Evolutionary conservation across 1,284 basidiomycete species (phyloP), one percentile per base, ranked within the genome.

Genomic region (Sanghuangporus sanghuang): DNA sequence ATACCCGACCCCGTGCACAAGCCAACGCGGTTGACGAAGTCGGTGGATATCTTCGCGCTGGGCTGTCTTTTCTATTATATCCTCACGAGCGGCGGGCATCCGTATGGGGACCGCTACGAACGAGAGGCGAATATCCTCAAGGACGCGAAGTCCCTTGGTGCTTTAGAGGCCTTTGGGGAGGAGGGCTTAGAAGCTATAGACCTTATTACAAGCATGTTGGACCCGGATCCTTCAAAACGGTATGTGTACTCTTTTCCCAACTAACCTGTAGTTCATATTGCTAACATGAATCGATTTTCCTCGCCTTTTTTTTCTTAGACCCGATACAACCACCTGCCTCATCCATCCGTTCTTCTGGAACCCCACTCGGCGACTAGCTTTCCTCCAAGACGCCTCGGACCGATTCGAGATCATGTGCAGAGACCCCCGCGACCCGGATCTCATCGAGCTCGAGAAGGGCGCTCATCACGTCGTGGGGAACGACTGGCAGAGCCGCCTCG

Each of bases 341-440:
- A 80, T 91, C 27, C 96, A 99, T 75, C 96, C 96, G 0, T 97
- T 94, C 81, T 99, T 98, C 80, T 99, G 96, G 97, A 88, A 92
- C 65, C 79, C 95, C 0, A 87, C 83, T 12, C 88, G 92, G 68
- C 85, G 96, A 40, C 79, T 99, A 2, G 87, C 85, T 55, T 99
- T 99, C 83, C 79, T 99, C 14, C 96, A 97, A 75, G 96, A 99
- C 68, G 93, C 95, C 0, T 98, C 95, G 0, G 96, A 99, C 75
- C 86, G 95, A 1, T 98, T 99, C 74, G 96, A 99, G 76, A 96
- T 95, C 72, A 96, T 99, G 93, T 92, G 90, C 69, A 84, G 91
- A 56, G 95, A 96, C 59, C 94, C 96, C 0, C 89, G 87, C 56
- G 92, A 97, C 60, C 79, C 85, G 0, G 83, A 87, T 59, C 81